Conservation (phyloP, 805 yeast species). For the Candida awuae region DNA sequence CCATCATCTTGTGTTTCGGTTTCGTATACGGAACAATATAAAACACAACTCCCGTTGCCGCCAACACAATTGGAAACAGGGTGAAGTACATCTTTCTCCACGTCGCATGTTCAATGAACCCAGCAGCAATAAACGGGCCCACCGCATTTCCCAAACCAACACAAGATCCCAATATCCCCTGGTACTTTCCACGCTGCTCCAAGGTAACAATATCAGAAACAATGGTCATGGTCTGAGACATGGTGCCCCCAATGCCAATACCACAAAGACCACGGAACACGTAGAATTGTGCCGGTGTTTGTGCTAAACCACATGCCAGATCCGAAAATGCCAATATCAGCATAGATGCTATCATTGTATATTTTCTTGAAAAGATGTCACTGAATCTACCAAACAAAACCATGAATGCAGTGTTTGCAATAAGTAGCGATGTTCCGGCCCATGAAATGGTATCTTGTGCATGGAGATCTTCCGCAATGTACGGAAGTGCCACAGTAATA, state of each 20-base stretch:
- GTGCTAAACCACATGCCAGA: constrained; percentile 45
- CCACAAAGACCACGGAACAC: constrained; percentile 50
- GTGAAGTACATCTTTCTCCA: constrained; percentile 3
- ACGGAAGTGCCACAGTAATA: too few relatives aligned
- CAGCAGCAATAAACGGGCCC: constrained; percentile 2
- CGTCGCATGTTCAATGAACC: neutral
- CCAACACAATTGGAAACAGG: constrained; percentile 7
- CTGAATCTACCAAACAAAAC: constrained; percentile 46
- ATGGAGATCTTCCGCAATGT: too few relatives aligned
- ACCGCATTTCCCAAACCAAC: constrained; percentile 45
- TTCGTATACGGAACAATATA: too few relatives aligned
- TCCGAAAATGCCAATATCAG: constrained; percentile 36
- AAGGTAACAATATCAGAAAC: constrained; percentile 48
- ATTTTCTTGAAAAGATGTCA: constrained; percentile 48
- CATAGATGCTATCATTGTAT: constrained; percentile 34
- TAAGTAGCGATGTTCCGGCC: constrained; percentile 49
- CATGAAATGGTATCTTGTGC: constrained; percentile 52
- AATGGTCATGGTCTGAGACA: constrained; percentile 43
- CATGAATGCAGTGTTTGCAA: constrained; percentile 46
- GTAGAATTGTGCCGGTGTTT: constrained; percentile 39
- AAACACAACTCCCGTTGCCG: too few relatives aligned
- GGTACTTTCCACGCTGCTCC: constrained; percentile 47
- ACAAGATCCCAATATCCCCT: constrained; percentile 45
- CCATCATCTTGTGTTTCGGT: too few relatives aligned
- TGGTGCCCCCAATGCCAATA: constrained; percentile 47